Conservation (phyloP, 164 flowering plant genomes). For the Protea cynaroides region DNA sequence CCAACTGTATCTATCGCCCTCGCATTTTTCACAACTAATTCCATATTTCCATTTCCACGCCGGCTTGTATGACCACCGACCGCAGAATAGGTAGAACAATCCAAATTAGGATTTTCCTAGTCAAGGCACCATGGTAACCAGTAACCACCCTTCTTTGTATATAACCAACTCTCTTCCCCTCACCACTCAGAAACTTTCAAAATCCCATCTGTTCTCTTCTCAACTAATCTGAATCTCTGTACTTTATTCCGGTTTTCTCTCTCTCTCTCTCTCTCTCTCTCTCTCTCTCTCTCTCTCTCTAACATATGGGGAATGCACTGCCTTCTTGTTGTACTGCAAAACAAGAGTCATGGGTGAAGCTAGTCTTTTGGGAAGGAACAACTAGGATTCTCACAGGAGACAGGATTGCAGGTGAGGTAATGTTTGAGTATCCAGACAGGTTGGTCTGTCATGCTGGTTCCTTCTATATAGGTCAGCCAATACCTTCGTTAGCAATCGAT, state of each 20-base stretch:
- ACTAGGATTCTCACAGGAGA: constrained; percentile 38
- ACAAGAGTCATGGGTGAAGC: constrained; percentile 26
- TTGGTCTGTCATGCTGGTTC: constrained; percentile 79
- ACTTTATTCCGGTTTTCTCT: no score
- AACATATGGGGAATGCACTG: constrained; percentile 40
- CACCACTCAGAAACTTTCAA: no score
- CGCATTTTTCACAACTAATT: no score
- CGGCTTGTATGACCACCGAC: constrained; percentile 44
- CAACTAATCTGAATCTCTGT: not conserved
- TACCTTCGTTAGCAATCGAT: constrained; percentile 53
- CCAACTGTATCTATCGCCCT: no score
- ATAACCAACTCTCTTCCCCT: not conserved
- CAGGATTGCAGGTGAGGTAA: constrained; percentile 69
- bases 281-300: constrained; percentile 1
- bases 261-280: not conserved
- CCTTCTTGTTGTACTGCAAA: constrained; percentile 24
- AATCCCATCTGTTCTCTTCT: not conserved
- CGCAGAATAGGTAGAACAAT: not conserved
- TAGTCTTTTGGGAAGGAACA: constrained; percentile 59
- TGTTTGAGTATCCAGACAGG: constrained; percentile 72
- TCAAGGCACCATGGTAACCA: constrained; percentile 12
- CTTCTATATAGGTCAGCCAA: constrained; percentile 69
- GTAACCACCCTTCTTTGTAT: constrained; percentile 3
- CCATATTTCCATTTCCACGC: constrained; percentile 22
- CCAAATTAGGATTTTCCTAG: constrained; percentile 15